Evolutionary conservation across 2,329 filamentous ascomycete genomes (phyloP), one percentile per base, ranked within the genome.

Genomic region (Fusarium solani-melongenae): DNA sequence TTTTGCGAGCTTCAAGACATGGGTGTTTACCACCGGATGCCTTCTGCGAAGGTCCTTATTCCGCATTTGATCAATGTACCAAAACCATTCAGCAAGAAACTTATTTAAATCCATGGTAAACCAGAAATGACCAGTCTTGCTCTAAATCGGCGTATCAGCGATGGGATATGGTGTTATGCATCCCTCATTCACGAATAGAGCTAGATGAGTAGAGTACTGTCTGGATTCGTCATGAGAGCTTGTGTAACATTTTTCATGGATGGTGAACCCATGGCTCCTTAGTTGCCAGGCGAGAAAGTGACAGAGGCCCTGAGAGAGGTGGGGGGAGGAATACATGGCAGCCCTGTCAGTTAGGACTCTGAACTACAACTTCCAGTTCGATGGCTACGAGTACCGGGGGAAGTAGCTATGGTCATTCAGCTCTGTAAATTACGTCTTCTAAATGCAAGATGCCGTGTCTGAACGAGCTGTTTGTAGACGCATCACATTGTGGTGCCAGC

Each of bases 191-290:
- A 49, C 44, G 22, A 49, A 11, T 5, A 2, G 8, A 49, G 15
- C 17, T 8, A 9, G 22, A 27, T 6, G 22, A 46, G 15, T 1
- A 27, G 14, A 27, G 14, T 0, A 46, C 39, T 44, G 11, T 5
- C 22, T 2, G 11, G 9, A 11, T 27, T 27, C 14, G 8, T 27
- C 6, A 27, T 1, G 14, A 17, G 44, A 49, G 8, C 8, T 5
- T 27, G 1, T 49, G 5, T 0, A 10, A 10, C 1, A 49, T 49
- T 5, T 1, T 14, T 5, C 15, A 17, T 3, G 11, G 8, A 6
- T 11, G 5, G 8, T 2, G 14, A 27, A 2, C 1, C 2, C 12
- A 46, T 17, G 6, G 0, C 7, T 4, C 8, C 20, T 22, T 8
- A 6, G 4, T 7, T 12, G 11, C 2, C 11, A 44, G 8, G 22